Percentiles rank a stretch among this genome's conserved stretches.
These are phyloP conservation scores for Rhodotorula diobovata DNA, from an alignment of 768 basidiomycete genomes.

Conservation along the genomic window DNA sequence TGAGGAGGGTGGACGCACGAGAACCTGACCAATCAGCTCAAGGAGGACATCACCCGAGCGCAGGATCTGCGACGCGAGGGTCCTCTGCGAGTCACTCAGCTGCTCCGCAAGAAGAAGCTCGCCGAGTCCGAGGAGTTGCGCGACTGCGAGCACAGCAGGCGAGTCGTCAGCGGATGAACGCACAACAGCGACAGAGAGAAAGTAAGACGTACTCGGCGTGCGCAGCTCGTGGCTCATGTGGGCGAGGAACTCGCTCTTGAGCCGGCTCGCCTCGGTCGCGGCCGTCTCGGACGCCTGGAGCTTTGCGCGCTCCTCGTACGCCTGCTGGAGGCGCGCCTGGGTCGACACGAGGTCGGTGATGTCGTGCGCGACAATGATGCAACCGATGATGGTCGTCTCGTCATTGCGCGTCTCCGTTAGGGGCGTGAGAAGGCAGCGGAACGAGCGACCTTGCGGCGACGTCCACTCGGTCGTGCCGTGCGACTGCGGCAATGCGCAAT, in stretches of 20 bases:
- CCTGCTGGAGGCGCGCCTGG: conserved; percentile 19
- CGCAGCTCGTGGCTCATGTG: conserved; percentile 28
- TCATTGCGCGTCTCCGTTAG: conserved; percentile 25
- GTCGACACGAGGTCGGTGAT: conserved; percentile 34
- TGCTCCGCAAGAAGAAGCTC: conserved; percentile 36
- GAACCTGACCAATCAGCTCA: conserved; percentile 39
- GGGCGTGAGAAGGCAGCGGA: conserved; percentile 23
- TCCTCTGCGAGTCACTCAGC: conserved; percentile 18
- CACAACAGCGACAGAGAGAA: background rate
- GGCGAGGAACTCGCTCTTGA: conserved; percentile 37
- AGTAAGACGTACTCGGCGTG: background rate
- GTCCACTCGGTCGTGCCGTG: background rate
- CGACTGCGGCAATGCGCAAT: background rate
- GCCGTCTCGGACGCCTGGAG: conserved; percentile 36
- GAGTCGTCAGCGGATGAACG: background rate
- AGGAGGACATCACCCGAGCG: conserved; percentile 37
- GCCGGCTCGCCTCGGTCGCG: conserved; percentile 33
- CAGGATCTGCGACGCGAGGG: conserved; percentile 29
- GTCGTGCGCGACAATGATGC: conserved; percentile 39
- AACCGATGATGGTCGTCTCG: conserved; percentile 12
- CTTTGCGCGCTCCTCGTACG: conserved; percentile 32
- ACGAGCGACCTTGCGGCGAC: background rate
- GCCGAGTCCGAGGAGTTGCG: conserved; percentile 33
- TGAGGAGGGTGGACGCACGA: conserved; percentile 6
- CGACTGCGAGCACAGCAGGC: background rate